Evolutionary conservation across 208 protist genomes (phyloP).

Genomic region (Leptomonas pyrrhocoris): DNA sequence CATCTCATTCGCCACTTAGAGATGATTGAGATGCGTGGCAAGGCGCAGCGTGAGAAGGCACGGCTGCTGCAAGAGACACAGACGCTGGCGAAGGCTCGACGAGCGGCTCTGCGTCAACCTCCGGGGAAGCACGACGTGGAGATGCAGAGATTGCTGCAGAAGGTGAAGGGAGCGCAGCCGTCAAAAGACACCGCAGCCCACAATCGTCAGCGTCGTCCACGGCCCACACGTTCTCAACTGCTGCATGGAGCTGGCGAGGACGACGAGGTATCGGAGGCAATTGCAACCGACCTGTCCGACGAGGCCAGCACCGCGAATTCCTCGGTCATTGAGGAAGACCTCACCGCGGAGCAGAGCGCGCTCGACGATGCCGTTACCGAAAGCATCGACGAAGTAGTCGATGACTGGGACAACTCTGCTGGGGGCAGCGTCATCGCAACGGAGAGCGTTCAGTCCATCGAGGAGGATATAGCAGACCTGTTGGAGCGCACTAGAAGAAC

Average conservation of each 20-base stretch:
- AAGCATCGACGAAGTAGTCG: conserved; percentile 37
- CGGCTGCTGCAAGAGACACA: conserved; percentile 60
- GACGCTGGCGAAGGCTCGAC: conserved; percentile 42
- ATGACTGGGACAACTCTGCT: conserved; percentile 3
- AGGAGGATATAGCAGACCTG: not conserved
- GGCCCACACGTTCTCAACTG: not conserved
- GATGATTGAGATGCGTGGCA: conserved; percentile 52
- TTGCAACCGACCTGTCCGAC: conserved; percentile 12
- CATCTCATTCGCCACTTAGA: conserved; percentile 58
- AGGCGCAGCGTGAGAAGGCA: conserved; percentile 32
- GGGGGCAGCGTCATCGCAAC: conserved; percentile 4
- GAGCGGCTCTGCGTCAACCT: conserved; percentile 4
- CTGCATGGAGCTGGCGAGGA: not conserved
- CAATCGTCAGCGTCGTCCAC: not conserved
- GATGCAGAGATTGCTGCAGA: conserved; percentile 5
- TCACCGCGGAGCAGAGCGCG: conserved; percentile 40
- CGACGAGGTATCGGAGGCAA: conserved; percentile 17
- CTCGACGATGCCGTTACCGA: conserved; percentile 24
- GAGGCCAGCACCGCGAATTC: not conserved
- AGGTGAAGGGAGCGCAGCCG: not conserved
- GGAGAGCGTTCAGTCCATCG: conserved; percentile 4
- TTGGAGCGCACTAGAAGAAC: not conserved
- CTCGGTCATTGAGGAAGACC: conserved; percentile 42
- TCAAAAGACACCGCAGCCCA: not conserved
- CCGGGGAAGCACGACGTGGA: not conserved